Evolutionary conservation across 2,329 filamentous ascomycete species (phyloP).

Genomic region (Paramyrothecium roridum): DNA sequence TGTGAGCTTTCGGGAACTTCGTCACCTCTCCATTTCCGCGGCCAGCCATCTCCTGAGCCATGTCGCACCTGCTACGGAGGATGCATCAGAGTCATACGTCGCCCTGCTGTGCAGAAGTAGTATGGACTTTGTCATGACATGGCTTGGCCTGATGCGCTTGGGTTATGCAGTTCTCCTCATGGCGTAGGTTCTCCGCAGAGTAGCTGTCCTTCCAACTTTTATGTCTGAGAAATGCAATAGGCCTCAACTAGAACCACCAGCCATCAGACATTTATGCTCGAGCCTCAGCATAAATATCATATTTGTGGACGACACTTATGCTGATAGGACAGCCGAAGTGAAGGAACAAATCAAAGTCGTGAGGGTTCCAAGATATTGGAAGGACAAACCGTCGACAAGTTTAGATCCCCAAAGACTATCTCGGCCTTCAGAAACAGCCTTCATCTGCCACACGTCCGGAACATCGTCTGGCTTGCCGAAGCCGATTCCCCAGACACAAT

Average conservation of each 20-base stretch:
- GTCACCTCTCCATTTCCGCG: constrained; percentile 26
- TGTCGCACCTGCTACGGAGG: not conserved
- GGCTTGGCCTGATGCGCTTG: constrained; percentile 55
- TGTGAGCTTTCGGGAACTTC: constrained; percentile 24
- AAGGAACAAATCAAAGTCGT: constrained; percentile 5
- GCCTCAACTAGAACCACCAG: constrained; percentile 40
- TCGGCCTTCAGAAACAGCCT: constrained; percentile 31
- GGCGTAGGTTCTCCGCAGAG: constrained; percentile 32
- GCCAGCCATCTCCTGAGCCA: constrained; percentile 19
- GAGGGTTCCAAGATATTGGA: constrained; percentile 7
- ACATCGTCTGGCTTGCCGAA: constrained; percentile 63
- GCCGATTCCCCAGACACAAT: constrained; percentile 52
- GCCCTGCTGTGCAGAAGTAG: constrained; percentile 56
- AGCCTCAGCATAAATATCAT: constrained; percentile 37
- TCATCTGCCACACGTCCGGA: constrained; percentile 62
- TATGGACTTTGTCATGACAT: constrained; percentile 54
- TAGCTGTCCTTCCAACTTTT: too few species aligned
- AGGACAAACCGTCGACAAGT: constrained; percentile 19
- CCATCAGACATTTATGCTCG: constrained; percentile 51
- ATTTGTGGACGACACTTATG: constrained; percentile 36
- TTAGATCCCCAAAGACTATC: not conserved
- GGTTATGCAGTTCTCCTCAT: constrained; percentile 55
- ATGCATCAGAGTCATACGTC: not conserved
- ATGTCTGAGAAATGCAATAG: constrained; percentile 18
- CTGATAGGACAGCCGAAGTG: not conserved